Evolutionary conservation across 2,329 filamentous ascomycete genomes (phyloP), one percentile per base, ranked within the genome.

Genomic region (Verticillium albo-atrum): DNA sequence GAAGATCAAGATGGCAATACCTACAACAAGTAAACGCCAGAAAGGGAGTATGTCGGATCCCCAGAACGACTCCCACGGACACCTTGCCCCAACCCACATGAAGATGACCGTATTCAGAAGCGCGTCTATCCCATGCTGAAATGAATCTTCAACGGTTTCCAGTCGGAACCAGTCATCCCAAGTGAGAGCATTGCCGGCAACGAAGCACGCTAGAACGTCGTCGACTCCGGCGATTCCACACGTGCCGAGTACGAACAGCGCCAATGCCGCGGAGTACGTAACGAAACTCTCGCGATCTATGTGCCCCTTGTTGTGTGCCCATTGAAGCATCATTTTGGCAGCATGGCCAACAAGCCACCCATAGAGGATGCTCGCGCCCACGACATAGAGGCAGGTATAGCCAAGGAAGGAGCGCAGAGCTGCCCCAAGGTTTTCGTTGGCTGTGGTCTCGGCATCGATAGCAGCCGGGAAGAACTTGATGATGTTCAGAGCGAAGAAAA

Each of bases 101-200:
- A 97, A 97, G 42, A 97, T 84, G 20, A 88, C 81, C 3, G 96
- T 85, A 70, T 97, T 97, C 60, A 97, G 87, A 2, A 97, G 81
- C 92, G 97, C 96, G 71, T 97, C 92, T 53, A 97, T 90, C 0
- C 92, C 97, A 0, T 92, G 92, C 70, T 97, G 92, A n/a, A 97
- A 82, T 2, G 90, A 93, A 68, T 97, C 94, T 66, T 97, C 93
- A 66, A 89, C 78, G 0, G 93, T 97, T 72, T 96, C 90, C 1
- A 94, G 78, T 0, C 93, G 89, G 74, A 97, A 97, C 92, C 91
- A 96, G 74, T 96, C 92, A 70, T 96, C 92, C 87, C 91, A 94
- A 0, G 91, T 96, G 66, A 97, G 96, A 1, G 85, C 85, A 68
- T 96, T 97, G 1, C 93, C 93, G 2, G 93, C 93, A 66, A 97